Evolutionary conservation across 495 filamentous ascomycete genomes (phyloP), one percentile per base, ranked within the genome.

Genomic region (Pseudevernia furfuracea): DNA sequence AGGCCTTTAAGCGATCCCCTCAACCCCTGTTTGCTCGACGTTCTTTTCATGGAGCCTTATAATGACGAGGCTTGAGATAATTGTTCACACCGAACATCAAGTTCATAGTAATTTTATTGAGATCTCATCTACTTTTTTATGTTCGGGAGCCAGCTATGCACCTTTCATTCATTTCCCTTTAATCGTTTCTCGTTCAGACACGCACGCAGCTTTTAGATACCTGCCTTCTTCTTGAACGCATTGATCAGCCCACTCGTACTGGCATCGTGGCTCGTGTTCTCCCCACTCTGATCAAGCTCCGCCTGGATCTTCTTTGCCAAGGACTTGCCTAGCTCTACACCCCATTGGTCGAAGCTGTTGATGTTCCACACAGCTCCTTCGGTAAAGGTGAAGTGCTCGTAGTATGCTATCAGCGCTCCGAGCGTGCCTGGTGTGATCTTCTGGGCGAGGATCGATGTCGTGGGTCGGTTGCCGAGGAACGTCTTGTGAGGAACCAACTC

Each of bases 311-410:
- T 92, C 83, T 91, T 98, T 34, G 94, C 94, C 60, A 98, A 80
- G 49, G 88, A 87, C 85, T 98, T 98, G 79, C 94, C 94, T 56
- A 98, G 78, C 81, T 98, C 94, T 52, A 98, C 94, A 77, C 94
- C 94, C 94, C 94, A 97, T 78, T 98, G 94, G 80, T 98, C 94
- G 74, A 97, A 98, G 70, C 85, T 89, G 85, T 98, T 98, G 82
- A 98, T 97, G 78, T 97, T 95, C 94, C 94, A 98, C 69, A 97
- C 77, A 38, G 91, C 95, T 70, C 94, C 94, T 77, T 98, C 94
- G 44, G 91, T 96, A 80, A 98, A 97, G 65, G 94, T 97, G 56
- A 96, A 73, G 77, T 98, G 94, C 81, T 98, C 94, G 76, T 98
- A 98, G 84, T 96, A 98, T 59, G 89, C 91, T 75, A 98, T 98